Percentiles rank a stretch among this genome's conserved stretches.
These are phyloP conservation scores for Thelonectria rubi DNA, from an alignment of 2,329 filamentous ascomycete genomes.

Conservation along the genomic window DNA sequence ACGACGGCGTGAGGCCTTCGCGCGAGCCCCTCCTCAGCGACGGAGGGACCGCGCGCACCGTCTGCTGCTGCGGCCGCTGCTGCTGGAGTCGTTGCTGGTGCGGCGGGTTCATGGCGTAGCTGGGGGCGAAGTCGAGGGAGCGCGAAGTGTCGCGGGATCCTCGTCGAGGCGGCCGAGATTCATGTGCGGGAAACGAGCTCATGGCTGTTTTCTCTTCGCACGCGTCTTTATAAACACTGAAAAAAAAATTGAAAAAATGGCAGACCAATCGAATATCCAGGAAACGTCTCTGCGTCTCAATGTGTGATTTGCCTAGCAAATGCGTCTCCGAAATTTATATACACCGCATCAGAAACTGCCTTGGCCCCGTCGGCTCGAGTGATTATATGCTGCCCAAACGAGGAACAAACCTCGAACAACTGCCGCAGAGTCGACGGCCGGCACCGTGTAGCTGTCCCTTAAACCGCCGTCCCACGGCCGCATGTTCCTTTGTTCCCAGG, in stretches of 20 bases:
- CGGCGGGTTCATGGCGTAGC: not conserved
- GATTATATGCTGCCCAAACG: not conserved
- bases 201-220: not conserved
- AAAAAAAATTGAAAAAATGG: not conserved
- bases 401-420: not conserved
- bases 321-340: not conserved
- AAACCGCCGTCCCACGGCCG: not conserved
- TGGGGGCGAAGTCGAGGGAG: constrained; percentile 8
- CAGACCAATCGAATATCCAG: not conserved
- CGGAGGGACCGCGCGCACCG: too few relatives aligned
- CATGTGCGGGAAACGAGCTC: constrained; percentile 7
- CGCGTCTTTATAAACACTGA: too few relatives aligned
- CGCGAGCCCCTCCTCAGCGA: too few relatives aligned
- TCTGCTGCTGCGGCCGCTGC: not conserved
- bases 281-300: not conserved
- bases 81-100: not conserved
- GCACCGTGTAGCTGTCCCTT: constrained; percentile 4
- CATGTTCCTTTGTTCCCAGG: constrained; percentile 6
- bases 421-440: not conserved
- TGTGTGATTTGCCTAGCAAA: not conserved
- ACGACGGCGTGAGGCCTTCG: too few relatives aligned
- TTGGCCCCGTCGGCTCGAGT: not conserved
- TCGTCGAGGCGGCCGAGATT: not conserved
- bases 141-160: constrained; percentile 6
- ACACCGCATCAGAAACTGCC: not conserved